Percentiles rank a stretch among this genome's conserved stretches.
These are phyloP conservation scores for Phaseolus lunatus DNA, from an alignment of 306 rosid species.

Conservation along the genomic window DNA sequence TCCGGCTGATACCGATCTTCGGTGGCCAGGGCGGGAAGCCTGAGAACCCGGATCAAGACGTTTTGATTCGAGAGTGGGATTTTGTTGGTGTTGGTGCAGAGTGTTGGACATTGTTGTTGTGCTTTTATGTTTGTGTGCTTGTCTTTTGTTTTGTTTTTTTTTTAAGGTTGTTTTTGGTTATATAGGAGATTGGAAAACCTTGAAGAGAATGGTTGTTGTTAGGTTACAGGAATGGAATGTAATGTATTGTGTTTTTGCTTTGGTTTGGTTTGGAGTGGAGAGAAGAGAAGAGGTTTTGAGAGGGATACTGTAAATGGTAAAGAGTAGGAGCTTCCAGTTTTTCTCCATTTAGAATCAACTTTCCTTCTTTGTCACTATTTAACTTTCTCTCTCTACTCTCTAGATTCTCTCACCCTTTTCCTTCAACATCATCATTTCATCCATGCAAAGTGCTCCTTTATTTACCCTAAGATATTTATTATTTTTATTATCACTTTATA, in stretches of 20 bases:
- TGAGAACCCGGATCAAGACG: slow-evolving; percentile 63
- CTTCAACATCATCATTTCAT: background rate
- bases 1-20: slow-evolving; percentile 88
- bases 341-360: background rate
- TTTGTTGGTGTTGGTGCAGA: slow-evolving; percentile 45
- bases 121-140: background rate
- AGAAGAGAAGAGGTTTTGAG: background rate
- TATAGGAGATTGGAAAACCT: background rate
- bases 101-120: slow-evolving; percentile 61
- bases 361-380: background rate
- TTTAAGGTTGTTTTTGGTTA: background rate
- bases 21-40: slow-evolving; percentile 69
- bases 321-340: background rate
- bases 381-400: background rate
- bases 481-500: too few species aligned
- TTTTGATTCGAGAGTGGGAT: slow-evolving; percentile 55
- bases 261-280: too few species aligned
- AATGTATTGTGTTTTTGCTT: background rate
- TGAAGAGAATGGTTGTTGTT: background rate
- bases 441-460: too few species aligned
- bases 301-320: background rate
- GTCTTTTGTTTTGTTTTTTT: background rate
- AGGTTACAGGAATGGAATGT: background rate
- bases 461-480: too few species aligned
- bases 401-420: slow-evolving; percentile 27